Conservation (phyloP, 139 green algal species). For the Chlorella sp. region DNA sequence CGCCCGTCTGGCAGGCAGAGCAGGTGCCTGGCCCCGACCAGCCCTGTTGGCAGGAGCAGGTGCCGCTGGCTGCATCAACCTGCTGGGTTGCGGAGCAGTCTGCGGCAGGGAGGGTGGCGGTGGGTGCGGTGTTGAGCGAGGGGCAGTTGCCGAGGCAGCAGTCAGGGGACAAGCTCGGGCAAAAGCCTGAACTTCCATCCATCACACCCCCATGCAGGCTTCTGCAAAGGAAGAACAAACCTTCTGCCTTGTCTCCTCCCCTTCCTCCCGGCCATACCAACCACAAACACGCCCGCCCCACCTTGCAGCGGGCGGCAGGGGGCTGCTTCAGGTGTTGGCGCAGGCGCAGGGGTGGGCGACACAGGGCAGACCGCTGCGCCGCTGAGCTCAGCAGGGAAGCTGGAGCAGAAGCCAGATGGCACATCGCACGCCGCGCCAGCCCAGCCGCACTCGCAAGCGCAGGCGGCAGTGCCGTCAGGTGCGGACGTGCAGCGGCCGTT, state of each 20-base stretch:
- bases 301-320: neutral
- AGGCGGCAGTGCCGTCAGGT: neutral
- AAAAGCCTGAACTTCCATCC: too few relatives aligned
- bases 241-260: too few relatives aligned
- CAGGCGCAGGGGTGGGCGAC: neutral
- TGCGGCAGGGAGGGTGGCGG: neutral
- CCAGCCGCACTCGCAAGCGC: slow-evolving; percentile 53
- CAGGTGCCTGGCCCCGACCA: slow-evolving; percentile 52
- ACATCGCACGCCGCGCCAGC: slow-evolving; percentile 21
- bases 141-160: too few relatives aligned
- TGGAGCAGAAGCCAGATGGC: slow-evolving; percentile 39
- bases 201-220: too few relatives aligned
- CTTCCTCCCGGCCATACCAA: too few relatives aligned
- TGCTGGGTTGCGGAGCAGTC: slow-evolving; percentile 45
- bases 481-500: slow-evolving; percentile 41
- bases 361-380: neutral
- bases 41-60: slow-evolving; percentile 42
- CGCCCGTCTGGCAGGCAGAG: slow-evolving; percentile 49
- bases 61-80: slow-evolving; percentile 11
- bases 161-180: too few relatives aligned
- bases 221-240: too few relatives aligned
- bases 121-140: too few relatives aligned
- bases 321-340: neutral
- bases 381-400: slow-evolving; percentile 7
- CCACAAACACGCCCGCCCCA: neutral